Evolutionary conservation across 768 basidiomycete genomes (phyloP), one percentile per base, ranked within the genome.

Genomic region (Cubamyces sp.): DNA sequence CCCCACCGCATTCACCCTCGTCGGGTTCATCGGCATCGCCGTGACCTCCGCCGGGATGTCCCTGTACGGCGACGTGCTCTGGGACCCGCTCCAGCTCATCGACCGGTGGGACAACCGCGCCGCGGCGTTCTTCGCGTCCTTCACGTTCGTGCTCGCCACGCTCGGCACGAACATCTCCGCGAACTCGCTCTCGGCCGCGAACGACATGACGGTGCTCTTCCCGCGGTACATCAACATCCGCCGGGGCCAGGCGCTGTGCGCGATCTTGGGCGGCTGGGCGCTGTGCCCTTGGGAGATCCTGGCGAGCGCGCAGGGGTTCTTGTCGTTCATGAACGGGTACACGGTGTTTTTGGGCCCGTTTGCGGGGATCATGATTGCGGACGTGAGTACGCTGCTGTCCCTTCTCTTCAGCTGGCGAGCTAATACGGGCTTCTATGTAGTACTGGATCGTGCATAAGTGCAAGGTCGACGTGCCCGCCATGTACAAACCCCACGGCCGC

Each of bases 251-350:
- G 74, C 91, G 62, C 77, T 96, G 37, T 94, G 91, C 64, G 90
- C 91, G 0, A 56, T 95, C 49, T 70, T 96, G 5, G 92, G 93
- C 3, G 91, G 91, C 0, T 96, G 94, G 93, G 85, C 82, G 0
- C 74, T 92, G n/a, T 86, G 84, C 64, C 92, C 93, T 3, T 96
- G 93, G 94, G 86, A 93, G 74, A 92, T 96, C 56, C 77, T 95
- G 34, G 79, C 79, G 18, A 75, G 76, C 21, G 91, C 88, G 0
- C 77, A 84, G 34, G 84, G 84, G 1, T 92, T 93, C 74, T 70
- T 93, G 68, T 77, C 78, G 15, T 93, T 94, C 74, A 89, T 93
- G 87, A 83, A 81, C 23, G 92, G 91, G 3, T 95, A 94, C 69
- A 88, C 92, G 0, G 87, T 94, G 21, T 92, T 96, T 71, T 78